phyloP scores from a whole-genome alignment of 257 asterid genomes.

The Lycium ferocissimum region DNA sequence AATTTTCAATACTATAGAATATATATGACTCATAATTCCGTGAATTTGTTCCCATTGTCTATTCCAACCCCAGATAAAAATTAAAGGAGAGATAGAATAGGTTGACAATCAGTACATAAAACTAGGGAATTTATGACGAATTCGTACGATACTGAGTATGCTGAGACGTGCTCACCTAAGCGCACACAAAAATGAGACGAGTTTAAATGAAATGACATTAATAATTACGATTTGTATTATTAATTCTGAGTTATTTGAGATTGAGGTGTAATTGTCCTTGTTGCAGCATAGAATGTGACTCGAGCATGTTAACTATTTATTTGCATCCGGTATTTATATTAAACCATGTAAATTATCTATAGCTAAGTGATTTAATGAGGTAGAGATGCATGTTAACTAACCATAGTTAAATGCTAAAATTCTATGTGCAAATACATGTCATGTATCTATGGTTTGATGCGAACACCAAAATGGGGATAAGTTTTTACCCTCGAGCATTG shows the following conservation, averaged over 20 bases:
- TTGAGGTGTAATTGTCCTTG: background rate
- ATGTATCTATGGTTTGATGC: no score
- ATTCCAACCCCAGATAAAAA: slow-evolving; percentile 16
- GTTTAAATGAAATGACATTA: background rate
- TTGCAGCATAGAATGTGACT: background rate
- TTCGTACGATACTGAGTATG: background rate
- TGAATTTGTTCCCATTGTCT: background rate
- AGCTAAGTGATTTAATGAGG: background rate
- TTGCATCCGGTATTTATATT: no score
- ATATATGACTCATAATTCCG: background rate
- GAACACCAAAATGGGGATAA: no score
- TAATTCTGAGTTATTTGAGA: background rate
- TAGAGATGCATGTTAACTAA: background rate
- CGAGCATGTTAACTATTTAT: background rate
- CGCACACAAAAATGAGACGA: background rate
- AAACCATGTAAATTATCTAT: no score
- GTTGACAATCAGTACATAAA: background rate
- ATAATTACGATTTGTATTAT: background rate
- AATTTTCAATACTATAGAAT: background rate
- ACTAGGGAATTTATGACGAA: no score
- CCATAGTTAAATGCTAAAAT: background rate
- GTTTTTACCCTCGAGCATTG: no score
- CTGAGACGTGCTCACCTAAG: background rate
- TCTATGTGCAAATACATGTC: no score
- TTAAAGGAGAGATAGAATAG: background rate